These are phyloP conservation scores for Phytophthora hybrid DNA, from an alignment of 352 stramenopile species.

Conservation along the genomic window DNA sequence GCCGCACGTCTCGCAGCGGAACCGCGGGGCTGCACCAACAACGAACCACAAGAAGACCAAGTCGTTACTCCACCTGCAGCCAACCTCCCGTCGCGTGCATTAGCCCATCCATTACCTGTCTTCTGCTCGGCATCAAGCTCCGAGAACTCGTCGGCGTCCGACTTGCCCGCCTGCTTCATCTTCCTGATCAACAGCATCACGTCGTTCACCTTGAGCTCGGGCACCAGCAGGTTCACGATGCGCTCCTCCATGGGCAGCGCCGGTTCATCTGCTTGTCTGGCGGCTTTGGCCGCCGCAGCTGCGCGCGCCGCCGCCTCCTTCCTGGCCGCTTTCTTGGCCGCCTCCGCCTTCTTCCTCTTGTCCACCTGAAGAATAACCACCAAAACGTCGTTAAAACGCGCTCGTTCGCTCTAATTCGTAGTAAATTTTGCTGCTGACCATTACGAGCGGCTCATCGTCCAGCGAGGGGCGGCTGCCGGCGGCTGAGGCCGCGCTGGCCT, in stretches of 20 bases:
- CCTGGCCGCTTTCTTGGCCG: constrained; percentile 47
- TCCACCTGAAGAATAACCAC: constrained; percentile 30
- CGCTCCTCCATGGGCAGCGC: constrained; percentile 86
- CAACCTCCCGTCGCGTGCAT: not conserved
- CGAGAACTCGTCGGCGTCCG: constrained; percentile 89
- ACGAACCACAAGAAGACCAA: constrained; percentile 7
- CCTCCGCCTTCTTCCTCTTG: constrained; percentile 63
- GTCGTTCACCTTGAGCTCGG: constrained; percentile 87
- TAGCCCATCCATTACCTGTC: constrained; percentile 52
- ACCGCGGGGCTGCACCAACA: constrained; percentile 63
- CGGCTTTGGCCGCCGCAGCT: constrained; percentile 42
- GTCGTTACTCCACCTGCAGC: constrained; percentile 3
- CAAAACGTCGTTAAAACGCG: not conserved
- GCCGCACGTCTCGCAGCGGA: constrained; percentile 87
- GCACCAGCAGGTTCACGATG: constrained; percentile 88
- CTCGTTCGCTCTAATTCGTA: not conserved
- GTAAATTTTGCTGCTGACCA: constrained; percentile 18
- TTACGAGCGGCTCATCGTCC: constrained; percentile 47
- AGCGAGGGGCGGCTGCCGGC: constrained; percentile 23
- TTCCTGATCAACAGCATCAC: constrained; percentile 91
- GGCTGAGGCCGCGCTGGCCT: constrained; percentile 2
- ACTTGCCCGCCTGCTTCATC: constrained; percentile 91
- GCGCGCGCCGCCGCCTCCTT: constrained; percentile 52
- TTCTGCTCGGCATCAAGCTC: constrained; percentile 88
- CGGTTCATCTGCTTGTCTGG: constrained; percentile 53